These are phyloP conservation scores for Coelastrella sp. DNA, from an alignment of 139 green algal genomes.

Conservation along the genomic window DNA sequence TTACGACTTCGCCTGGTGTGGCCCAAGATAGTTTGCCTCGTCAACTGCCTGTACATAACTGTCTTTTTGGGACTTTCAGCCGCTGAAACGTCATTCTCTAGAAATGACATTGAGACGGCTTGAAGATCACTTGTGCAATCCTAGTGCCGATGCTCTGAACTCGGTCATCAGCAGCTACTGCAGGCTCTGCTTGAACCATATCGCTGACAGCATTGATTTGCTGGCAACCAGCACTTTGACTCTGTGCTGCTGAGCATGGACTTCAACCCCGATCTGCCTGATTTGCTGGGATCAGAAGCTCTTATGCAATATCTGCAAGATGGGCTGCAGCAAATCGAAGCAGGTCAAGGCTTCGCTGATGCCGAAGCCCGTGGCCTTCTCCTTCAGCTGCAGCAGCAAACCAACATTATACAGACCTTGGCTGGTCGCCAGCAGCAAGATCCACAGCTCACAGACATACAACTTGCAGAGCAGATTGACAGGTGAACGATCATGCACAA, in stretches of 20 bases:
- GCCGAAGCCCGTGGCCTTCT: slow-evolving; percentile 19
- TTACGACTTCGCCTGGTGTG: too few relatives aligned
- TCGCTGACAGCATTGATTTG: background rate
- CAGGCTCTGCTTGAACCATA: too few relatives aligned
- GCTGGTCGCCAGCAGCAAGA: background rate
- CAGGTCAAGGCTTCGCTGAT: background rate
- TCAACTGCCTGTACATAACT: too few relatives aligned
- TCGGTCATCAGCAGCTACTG: too few relatives aligned
- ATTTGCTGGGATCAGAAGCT: slow-evolving; percentile 21
- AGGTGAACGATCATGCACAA: slow-evolving; percentile 2
- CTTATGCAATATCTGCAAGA: slow-evolving; percentile 6
- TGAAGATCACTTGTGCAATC: too few relatives aligned
- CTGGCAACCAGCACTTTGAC: background rate
- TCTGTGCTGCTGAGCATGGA: background rate
- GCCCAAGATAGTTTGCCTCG: too few relatives aligned
- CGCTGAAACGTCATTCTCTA: too few relatives aligned
- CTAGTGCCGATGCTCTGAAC: too few relatives aligned
- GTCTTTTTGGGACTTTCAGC: too few relatives aligned
- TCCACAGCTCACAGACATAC: background rate
- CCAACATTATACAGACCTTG: background rate
- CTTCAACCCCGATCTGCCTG: background rate
- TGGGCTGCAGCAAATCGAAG: slow-evolving; percentile 1
- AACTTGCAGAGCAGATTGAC: slow-evolving; percentile 35
- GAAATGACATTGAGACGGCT: too few relatives aligned
- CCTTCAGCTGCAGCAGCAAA: slow-evolving; percentile 3